Base-by-base conservation (phyloP, 2,329 filamentous ascomycete genomes). In the Paraphaeosphaeria sporulosa region DNA sequence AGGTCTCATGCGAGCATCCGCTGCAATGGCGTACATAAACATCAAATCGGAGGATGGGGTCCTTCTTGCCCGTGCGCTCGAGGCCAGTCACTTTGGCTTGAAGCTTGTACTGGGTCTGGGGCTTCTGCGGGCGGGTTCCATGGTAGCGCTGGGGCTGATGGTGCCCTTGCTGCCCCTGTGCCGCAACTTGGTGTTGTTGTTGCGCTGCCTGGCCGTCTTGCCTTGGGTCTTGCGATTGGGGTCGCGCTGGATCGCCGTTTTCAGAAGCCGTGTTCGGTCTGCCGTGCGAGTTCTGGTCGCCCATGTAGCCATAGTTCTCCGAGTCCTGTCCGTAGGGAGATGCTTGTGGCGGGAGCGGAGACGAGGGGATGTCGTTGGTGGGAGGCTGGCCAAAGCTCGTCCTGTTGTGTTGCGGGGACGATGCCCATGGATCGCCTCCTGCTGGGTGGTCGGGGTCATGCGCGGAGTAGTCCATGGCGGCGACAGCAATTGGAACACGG, bases 81-180 rank as follows among this genome's bases (percentile, higher is more conserved):
- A 99, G 83, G 1, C 91, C 93, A 0, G 94, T 97, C 64, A 99
- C 93, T 82, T 98, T 99, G 48, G 91, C 93, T 76, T 97, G 93
- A 40, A 99, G 86, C 79, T 92, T 94, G 79, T 91, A 94, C 63
- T 90, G 87, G 30, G 91, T 89, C 57, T 87, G 85, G 46, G 74
- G 76, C 43, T 71, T 71, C 65, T 86, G 81, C 76, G 76, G 76
- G 50, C 80, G 72, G 2, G 65, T 67, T 15, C 71, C 71, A 56
- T 78, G 74, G 66, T 85, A 84, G 70, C 82, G 80, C 58, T 82
- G 81, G 43, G 83, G 76, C 53, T 77, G 76, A 43, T 76, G 68
- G 3, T 71, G 69, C 50, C 76, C 78, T 55, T 79, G 80, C 25
- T 80, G 77, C 54, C 75, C 74, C 46, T 76, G 74, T 48, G 65